Percentiles rank a stretch among this genome's conserved stretches.
Conservation (phyloP, 2,329 filamentous ascomycete species). For the Helotiales sp. region DNA sequence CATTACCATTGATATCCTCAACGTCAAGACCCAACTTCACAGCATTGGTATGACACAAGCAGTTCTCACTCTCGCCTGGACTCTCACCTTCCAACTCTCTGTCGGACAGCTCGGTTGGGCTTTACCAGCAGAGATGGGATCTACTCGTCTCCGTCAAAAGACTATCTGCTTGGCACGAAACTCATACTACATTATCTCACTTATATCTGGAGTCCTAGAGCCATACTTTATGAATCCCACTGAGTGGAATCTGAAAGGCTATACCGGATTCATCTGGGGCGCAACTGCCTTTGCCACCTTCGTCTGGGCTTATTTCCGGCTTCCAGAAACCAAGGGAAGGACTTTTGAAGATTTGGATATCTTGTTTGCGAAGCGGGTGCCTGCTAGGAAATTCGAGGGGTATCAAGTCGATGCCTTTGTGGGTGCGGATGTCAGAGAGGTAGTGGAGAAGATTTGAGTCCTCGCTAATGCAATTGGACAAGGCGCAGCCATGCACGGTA, state of each 20-base stretch:
- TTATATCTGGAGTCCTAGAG: slow-evolving; percentile 34
- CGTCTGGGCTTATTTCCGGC: slow-evolving; percentile 40
- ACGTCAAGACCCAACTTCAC: slow-evolving; percentile 18
- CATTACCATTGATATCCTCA: slow-evolving; percentile 43
- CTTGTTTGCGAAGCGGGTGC: slow-evolving; percentile 39
- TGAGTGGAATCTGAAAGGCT: slow-evolving; percentile 35
- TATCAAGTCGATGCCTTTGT: background rate
- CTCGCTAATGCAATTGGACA: no score
- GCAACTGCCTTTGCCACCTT: slow-evolving; percentile 40
- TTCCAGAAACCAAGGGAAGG: slow-evolving; percentile 43
- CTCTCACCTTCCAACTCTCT: slow-evolving; percentile 37
- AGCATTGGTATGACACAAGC: slow-evolving; percentile 22
- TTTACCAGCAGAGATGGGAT: slow-evolving; percentile 37
- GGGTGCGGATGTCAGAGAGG: slow-evolving; percentile 1
- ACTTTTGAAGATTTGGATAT: slow-evolving; percentile 47
- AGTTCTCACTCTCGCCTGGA: slow-evolving; percentile 32
- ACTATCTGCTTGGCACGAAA: slow-evolving; percentile 32
- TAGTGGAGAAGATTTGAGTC: slow-evolving; percentile 6
- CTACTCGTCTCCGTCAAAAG: slow-evolving; percentile 37
- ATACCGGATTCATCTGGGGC: slow-evolving; percentile 43
- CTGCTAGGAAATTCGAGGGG: slow-evolving; percentile 33
- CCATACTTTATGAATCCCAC: slow-evolving; percentile 45
- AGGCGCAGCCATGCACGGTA: no score
- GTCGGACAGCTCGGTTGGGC: slow-evolving; percentile 40
- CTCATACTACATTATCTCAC: slow-evolving; percentile 36